Evolutionary conservation across 2,329 filamentous ascomycete genomes (phyloP).

Genomic region (Aspergillus arachidicola): DNA sequence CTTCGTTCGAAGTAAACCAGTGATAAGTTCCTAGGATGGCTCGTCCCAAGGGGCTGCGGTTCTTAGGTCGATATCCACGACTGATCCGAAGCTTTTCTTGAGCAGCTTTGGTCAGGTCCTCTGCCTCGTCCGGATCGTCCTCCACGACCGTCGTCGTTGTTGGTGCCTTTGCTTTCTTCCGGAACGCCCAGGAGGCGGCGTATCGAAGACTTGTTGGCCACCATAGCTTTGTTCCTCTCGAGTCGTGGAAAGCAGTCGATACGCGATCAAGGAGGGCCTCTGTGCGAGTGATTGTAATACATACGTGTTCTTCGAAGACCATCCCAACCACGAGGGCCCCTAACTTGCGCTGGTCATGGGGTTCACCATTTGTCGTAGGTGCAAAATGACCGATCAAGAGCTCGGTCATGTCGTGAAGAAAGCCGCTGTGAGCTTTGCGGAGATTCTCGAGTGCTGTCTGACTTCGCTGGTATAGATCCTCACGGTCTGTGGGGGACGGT

Average conservation of each 20-base stretch:
- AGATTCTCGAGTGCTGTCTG: constrained; percentile 29
- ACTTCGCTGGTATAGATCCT: constrained; percentile 25
- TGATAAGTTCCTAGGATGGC: constrained; percentile 34
- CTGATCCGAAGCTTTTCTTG: constrained; percentile 43
- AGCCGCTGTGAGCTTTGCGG: constrained; percentile 25
- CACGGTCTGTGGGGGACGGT: constrained; percentile 21
- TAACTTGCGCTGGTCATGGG: constrained; percentile 31
- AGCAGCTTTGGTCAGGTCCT: constrained; percentile 38
- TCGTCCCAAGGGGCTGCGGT: constrained; percentile 31
- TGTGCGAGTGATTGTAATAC: constrained; percentile 7
- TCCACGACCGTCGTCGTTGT: constrained; percentile 18
- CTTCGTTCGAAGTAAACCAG: constrained; percentile 48
- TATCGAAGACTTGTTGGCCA: constrained; percentile 45
- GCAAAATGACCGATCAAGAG: constrained; percentile 33
- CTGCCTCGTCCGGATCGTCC: constrained; percentile 30
- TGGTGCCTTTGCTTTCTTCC: constrained; percentile 28
- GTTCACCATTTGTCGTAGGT: neutral
- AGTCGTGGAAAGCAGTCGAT: constrained; percentile 38
- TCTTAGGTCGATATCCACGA: constrained; percentile 30
- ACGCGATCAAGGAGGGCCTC: constrained; percentile 40
- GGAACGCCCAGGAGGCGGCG: constrained; percentile 43
- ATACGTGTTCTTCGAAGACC: constrained; percentile 52
- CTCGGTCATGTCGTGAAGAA: constrained; percentile 41
- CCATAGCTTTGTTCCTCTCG: constrained; percentile 45
- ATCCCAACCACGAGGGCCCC: constrained; percentile 50